These are phyloP conservation scores for Corniculantispora saksenae DNA, from an alignment of 2,329 filamentous ascomycete genomes.

Conservation along the genomic window DNA sequence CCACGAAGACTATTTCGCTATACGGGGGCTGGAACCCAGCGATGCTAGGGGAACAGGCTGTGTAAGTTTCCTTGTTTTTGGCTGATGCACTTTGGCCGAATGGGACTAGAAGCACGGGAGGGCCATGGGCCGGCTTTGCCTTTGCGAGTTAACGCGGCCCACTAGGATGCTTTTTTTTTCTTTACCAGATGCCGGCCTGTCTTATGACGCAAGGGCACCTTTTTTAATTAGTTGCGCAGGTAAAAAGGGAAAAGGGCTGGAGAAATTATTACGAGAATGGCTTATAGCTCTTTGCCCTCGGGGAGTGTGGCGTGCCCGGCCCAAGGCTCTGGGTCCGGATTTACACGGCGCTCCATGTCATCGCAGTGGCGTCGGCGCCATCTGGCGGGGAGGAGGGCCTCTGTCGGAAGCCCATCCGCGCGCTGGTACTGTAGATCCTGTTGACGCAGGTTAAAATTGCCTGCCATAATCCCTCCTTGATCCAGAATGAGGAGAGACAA, in stretches of 20 bases:
- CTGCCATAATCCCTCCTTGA: too few relatives aligned
- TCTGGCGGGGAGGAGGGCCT: neutral
- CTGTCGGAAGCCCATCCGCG: neutral
- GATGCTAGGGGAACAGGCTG: neutral
- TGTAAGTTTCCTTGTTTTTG: slow-evolving; percentile 6
- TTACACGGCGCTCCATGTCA: neutral
- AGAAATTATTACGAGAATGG: neutral
- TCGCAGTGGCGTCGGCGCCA: neutral
- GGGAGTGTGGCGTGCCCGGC: neutral
- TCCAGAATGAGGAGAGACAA: too few relatives aligned
- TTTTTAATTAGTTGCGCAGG: neutral
- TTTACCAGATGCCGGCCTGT: neutral
- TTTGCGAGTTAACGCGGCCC: slow-evolving; percentile 2
- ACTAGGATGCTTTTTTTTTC: neutral
- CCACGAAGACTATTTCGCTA: neutral
- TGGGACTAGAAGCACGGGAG: slow-evolving; percentile 2
- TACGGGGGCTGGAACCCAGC: neutral
- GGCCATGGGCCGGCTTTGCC: neutral
- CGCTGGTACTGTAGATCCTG: neutral
- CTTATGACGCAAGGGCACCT: slow-evolving; percentile 5
- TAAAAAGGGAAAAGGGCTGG: neutral
- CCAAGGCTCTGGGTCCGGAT: neutral
- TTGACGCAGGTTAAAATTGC: neutral
- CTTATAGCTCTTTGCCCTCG: neutral
- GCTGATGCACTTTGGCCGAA: slow-evolving; percentile 4